Evolutionary conservation across 169 alveolate genomes (phyloP).

Genomic region (Plasmodium berghei): DNA sequence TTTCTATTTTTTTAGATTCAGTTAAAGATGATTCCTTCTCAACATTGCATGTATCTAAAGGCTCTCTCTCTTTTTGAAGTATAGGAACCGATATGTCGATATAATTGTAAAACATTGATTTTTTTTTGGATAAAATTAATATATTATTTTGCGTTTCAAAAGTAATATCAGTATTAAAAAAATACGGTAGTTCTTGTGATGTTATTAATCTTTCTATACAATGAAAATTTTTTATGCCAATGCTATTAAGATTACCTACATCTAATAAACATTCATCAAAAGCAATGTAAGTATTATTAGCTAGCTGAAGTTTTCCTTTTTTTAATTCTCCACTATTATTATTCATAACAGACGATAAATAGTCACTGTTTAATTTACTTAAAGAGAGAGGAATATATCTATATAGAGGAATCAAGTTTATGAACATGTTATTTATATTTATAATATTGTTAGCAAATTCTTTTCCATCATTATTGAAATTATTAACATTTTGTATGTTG

Average conservation of each 20-base stretch:
- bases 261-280: constrained; percentile 74
- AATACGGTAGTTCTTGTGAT: constrained; percentile 51
- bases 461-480: constrained; percentile 1
- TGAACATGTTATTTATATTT: constrained; percentile 46
- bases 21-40: neutral
- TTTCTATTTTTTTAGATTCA: neutral
- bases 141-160: constrained; percentile 65
- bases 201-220: constrained; percentile 66
- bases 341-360: constrained; percentile 66
- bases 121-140: constrained; percentile 52
- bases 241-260: constrained; percentile 45
- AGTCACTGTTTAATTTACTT: constrained; percentile 30
- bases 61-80: constrained; percentile 5
- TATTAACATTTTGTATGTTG: neutral
- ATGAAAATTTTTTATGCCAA: constrained; percentile 62
- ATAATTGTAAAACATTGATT: constrained; percentile 66
- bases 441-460: neutral
- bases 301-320: constrained; percentile 69
- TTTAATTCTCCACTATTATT: constrained; percentile 63
- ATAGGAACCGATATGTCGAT: constrained; percentile 54
- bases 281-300: constrained; percentile 58
- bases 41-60: neutral
- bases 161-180: constrained; percentile 58
- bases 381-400: constrained; percentile 63
- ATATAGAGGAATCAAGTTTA: constrained; percentile 57